Conservation (phyloP, 2,329 filamentous ascomycete species). For the Chrysoporthe deuterocubensis region DNA sequence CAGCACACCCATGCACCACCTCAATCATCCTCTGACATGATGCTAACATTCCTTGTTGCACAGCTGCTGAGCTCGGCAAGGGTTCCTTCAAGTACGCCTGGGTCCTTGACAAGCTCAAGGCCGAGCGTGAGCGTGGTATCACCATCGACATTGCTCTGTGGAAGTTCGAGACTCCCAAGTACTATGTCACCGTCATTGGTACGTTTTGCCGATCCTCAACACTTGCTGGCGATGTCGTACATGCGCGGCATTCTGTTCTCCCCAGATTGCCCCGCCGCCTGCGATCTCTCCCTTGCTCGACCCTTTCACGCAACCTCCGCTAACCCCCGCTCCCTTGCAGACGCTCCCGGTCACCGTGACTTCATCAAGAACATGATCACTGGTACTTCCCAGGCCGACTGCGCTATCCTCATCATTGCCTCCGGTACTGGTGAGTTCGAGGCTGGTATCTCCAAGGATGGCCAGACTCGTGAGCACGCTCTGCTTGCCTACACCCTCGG, state of each 20-base stretch:
- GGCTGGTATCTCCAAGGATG: slow-evolving; percentile 99
- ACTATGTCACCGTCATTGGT: slow-evolving; percentile 98
- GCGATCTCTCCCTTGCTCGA: background rate
- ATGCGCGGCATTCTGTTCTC: background rate
- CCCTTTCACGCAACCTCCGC: slow-evolving; percentile 27
- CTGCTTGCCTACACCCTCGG: slow-evolving; percentile 99
- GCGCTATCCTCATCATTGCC: slow-evolving; percentile 99
- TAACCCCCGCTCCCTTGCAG: slow-evolving; percentile 45
- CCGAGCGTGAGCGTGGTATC: slow-evolving; percentile 99
- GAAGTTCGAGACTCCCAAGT: slow-evolving; percentile 99
- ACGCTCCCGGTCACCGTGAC: slow-evolving; percentile 99
- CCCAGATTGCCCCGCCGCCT: background rate
- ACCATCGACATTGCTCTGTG: slow-evolving; percentile 99
- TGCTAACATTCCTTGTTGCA: slow-evolving; percentile 28
- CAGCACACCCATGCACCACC: background rate
- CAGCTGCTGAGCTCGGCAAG: slow-evolving; percentile 97
- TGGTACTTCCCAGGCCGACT: slow-evolving; percentile 99
- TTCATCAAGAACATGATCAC: slow-evolving; percentile 99
- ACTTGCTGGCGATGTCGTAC: background rate
- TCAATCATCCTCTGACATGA: background rate
- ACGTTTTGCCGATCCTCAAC: slow-evolving; percentile 43
- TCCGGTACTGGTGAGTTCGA: slow-evolving; percentile 99
- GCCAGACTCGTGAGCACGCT: slow-evolving; percentile 99
- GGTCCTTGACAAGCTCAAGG: slow-evolving; percentile 99
- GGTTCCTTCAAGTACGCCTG: slow-evolving; percentile 99